Evolutionary conservation across 345 rosid genomes (phyloP).

Genomic region (Rubroshorea leprosula): DNA sequence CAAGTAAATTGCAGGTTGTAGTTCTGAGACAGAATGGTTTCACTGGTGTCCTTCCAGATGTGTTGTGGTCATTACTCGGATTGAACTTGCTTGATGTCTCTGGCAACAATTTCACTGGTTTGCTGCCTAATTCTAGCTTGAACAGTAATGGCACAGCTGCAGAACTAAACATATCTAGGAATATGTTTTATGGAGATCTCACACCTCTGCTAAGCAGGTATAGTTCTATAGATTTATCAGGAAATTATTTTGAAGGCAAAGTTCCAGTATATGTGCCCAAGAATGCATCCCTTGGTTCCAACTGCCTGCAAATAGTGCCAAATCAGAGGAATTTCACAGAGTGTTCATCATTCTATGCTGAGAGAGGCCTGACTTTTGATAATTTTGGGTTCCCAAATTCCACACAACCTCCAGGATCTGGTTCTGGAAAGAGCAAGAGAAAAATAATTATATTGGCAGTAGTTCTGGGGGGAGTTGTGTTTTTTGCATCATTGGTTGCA

Average conservation of each 20-base stretch:
- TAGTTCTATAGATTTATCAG: conserved; percentile 42
- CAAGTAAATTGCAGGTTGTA: conserved; percentile 54
- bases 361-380: conserved; percentile 61
- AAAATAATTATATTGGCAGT: conserved; percentile 48
- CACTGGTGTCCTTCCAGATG: conserved; percentile 45
- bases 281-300: conserved; percentile 50
- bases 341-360: conserved; percentile 62
- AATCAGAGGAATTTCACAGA: conserved; percentile 49
- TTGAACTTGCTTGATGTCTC: conserved; percentile 63
- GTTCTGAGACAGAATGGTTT: conserved; percentile 49
- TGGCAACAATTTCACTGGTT: conserved; percentile 68
- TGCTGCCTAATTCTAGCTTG: conserved; percentile 40
- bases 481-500: conserved; percentile 33
- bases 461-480: conserved; percentile 59
- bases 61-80: conserved; percentile 52
- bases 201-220: conserved; percentile 46
- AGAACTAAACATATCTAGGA: conserved; percentile 54
- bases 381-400: conserved; percentile 69
- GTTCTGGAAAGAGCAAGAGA: conserved; percentile 37
- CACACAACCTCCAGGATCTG: conserved; percentile 28
- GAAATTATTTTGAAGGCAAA: conserved; percentile 75
- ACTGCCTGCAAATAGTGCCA: conserved; percentile 63
- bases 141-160: conserved; percentile 32
- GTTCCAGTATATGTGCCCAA: conserved; percentile 51
- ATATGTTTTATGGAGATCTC: conserved; percentile 69